Percentiles rank a stretch among this genome's conserved stretches.
These are phyloP conservation scores for Penicillium psychrofluorescens DNA, from an alignment of 495 filamentous ascomycete species.

Conservation along the genomic window DNA sequence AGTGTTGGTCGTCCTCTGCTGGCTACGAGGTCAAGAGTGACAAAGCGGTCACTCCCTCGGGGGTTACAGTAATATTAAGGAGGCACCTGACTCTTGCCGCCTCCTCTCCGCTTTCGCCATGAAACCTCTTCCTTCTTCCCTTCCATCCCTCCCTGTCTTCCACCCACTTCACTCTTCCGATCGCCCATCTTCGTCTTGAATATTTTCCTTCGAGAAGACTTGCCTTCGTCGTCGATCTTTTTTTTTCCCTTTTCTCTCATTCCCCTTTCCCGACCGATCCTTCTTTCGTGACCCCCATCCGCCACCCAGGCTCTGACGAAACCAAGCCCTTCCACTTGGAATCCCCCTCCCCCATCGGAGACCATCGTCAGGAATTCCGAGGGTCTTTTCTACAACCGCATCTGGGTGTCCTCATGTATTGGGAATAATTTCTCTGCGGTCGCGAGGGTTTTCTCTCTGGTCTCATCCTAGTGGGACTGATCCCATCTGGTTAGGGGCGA, in stretches of 20 bases:
- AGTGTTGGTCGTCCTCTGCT: not conserved
- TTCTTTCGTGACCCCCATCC: not conserved
- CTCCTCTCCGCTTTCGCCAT: slow-evolving; percentile 25
- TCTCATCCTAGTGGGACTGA: slow-evolving; percentile 7
- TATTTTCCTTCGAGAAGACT: not conserved
- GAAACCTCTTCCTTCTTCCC: slow-evolving; percentile 17
- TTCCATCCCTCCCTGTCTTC: slow-evolving; percentile 5
- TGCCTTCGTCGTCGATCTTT: slow-evolving; percentile 2
- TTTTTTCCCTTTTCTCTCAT: not conserved
- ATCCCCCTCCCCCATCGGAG: slow-evolving; percentile 8
- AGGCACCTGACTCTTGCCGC: slow-evolving; percentile 19
- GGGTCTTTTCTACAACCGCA: slow-evolving; percentile 1
- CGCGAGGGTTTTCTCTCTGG: slow-evolving; percentile 6
- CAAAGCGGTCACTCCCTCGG: slow-evolving; percentile 12
- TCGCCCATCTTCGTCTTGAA: not conserved
- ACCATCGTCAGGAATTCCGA: not conserved
- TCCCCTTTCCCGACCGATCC: not conserved
- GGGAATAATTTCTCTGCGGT: slow-evolving; percentile 5
- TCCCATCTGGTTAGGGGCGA: slow-evolving; percentile 16
- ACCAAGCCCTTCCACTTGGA: not conserved
- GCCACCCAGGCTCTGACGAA: not conserved
- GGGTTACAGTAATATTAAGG: slow-evolving; percentile 24
- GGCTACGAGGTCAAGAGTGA: slow-evolving; percentile 15
- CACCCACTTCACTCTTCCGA: slow-evolving; percentile 6
- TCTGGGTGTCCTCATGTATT: slow-evolving; percentile 13